Conservation (phyloP, 371 early-diverging fungal species). For the Zancudomyces culisetae region DNA sequence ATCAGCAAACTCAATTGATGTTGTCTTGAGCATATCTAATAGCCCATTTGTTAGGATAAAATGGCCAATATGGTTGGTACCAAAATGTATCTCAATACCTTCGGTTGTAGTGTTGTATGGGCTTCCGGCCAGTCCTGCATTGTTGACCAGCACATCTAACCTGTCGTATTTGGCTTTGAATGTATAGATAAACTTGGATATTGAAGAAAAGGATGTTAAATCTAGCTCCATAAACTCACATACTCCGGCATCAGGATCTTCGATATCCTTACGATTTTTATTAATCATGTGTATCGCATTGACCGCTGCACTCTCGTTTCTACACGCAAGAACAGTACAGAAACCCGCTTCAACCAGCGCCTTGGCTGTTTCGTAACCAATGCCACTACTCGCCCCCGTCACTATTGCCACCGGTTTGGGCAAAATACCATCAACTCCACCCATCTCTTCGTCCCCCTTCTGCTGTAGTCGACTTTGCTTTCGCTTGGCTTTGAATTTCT, state of each 20-base stretch:
- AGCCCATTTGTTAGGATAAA: conserved; percentile 41
- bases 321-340: conserved; percentile 31
- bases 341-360: conserved; percentile 19
- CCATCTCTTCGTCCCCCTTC: not conserved
- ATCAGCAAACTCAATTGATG: no score
- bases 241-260: conserved; percentile 25
- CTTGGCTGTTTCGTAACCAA: conserved; percentile 23
- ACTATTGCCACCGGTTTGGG: not conserved
- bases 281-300: conserved; percentile 29
- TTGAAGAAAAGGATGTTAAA: conserved; percentile 31
- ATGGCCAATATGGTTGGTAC: conserved; percentile 59
- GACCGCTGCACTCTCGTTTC: conserved; percentile 25
- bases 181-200: conserved; percentile 29
- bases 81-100: conserved; percentile 54
- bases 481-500: not conserved
- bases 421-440: conserved; percentile 21
- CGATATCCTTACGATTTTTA: conserved; percentile 29
- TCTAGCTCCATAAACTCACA: conserved; percentile 36
- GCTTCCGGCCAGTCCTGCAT: conserved; percentile 46
- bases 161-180: conserved; percentile 26
- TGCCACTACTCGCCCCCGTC: conserved; percentile 20
- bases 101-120: conserved; percentile 40
- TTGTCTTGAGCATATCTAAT: conserved; percentile 33
- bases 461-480: not conserved
- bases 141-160: conserved; percentile 42